Evolutionary conservation across 1,284 basidiomycete species (phyloP).

Genomic region (Rhodotorula sp.): DNA sequence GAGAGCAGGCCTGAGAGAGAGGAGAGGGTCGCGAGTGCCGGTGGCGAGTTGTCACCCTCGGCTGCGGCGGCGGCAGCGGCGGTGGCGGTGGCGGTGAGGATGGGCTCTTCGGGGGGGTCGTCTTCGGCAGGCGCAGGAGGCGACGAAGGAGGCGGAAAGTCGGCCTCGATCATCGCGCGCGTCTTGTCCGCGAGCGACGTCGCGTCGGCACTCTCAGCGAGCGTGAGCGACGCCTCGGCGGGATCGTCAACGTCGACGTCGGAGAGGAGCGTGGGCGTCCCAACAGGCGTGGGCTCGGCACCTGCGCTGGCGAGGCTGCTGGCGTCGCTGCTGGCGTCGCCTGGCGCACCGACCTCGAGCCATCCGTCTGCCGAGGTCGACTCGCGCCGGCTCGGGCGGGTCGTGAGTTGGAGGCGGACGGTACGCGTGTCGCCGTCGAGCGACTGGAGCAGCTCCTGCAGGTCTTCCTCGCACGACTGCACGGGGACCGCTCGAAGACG

Average conservation of each 20-base stretch:
- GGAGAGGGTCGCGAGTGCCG: background rate
- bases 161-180: background rate
- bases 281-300: background rate
- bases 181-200: background rate
- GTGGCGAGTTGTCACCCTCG: background rate
- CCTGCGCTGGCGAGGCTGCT: background rate
- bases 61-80: too few species aligned
- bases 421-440: background rate
- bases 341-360: background rate
- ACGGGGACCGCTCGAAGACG: background rate
- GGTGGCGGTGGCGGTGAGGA: background rate
- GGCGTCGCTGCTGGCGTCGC: background rate
- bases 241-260: background rate
- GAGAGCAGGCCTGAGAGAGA: slow-evolving; percentile 3
- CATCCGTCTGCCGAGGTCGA: background rate
- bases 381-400: too few species aligned
- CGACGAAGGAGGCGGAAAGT: background rate
- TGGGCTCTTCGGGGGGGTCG: slow-evolving; percentile 2
- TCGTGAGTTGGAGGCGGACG: too few species aligned
- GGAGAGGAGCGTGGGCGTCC: background rate
- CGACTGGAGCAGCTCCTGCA: background rate
- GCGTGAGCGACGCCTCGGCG: background rate
- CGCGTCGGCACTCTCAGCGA: background rate
- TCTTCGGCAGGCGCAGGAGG: background rate
- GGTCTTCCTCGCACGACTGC: slow-evolving; percentile 6